phyloP scores from a whole-genome alignment of 2,329 filamentous ascomycete species.

The Fusarium miscanthi region DNA sequence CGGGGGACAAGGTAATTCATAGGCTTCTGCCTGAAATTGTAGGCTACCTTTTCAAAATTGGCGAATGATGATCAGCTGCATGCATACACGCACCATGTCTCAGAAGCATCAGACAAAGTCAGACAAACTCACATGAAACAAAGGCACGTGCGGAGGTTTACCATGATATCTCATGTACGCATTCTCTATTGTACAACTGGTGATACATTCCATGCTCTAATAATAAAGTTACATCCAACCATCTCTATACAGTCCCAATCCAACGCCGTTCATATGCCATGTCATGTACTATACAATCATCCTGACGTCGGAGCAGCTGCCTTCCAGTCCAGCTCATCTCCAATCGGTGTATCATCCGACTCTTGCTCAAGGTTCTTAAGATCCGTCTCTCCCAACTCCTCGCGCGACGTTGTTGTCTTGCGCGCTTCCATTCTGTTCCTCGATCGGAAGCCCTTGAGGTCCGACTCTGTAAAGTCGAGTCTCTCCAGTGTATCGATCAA shows the following conservation, averaged over 20 bases:
- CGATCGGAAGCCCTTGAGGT: conserved; percentile 45
- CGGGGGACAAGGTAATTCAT: background rate
- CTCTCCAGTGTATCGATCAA: conserved; percentile 65
- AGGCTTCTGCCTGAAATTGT: background rate
- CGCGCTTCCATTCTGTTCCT: conserved; percentile 38
- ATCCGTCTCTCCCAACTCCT: conserved; percentile 26
- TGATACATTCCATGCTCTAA: conserved; percentile 26
- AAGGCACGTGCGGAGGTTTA: conserved; percentile 1
- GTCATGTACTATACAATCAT: conserved; percentile 21
- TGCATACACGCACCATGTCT: background rate
- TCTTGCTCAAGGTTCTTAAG: conserved; percentile 31
- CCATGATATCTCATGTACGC: background rate
- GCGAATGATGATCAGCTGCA: background rate
- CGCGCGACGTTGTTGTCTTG: conserved; percentile 20
- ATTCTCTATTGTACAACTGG: conserved; percentile 24
- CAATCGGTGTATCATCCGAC: conserved; percentile 28
- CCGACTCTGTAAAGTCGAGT: conserved; percentile 61
- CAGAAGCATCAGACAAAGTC: background rate
- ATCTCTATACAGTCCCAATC: background rate
- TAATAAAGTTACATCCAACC: conserved; percentile 28
- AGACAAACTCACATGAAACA: background rate
- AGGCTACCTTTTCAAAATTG: background rate
- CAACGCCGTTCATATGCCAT: conserved; percentile 1
- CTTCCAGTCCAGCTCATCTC: conserved; percentile 24
- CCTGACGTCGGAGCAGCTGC: background rate